A percentile compares a stretch with the other conserved stretches of the same genome.
Evolutionary conservation across 1,139 yeast genomes (phyloP).

Genomic region (Suhomyces yuchorum): DNA sequence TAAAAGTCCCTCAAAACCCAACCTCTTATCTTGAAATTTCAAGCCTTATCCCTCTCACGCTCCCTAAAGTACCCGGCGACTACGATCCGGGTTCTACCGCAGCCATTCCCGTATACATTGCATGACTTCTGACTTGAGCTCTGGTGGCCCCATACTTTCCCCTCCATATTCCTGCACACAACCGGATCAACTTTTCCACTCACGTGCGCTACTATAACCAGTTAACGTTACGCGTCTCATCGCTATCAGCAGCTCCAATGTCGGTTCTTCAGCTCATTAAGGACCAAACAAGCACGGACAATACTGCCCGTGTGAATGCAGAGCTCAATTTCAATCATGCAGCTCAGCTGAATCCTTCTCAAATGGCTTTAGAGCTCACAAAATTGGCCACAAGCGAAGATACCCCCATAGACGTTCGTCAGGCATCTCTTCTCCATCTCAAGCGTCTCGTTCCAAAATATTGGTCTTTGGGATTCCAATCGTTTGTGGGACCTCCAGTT

Average conservation of each 20-base stretch:
- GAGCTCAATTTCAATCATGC: slow-evolving; percentile 37
- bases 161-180: too few species aligned
- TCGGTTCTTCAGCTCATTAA: slow-evolving; percentile 24
- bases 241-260: slow-evolving; percentile 4
- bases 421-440: slow-evolving; percentile 69
- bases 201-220: neutral
- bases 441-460: slow-evolving; percentile 69
- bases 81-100: too few species aligned
- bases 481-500: slow-evolving; percentile 71
- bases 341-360: slow-evolving; percentile 35
- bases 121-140: neutral
- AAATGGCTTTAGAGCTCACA: slow-evolving; percentile 32
- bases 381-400: slow-evolving; percentile 26
- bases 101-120: too few species aligned
- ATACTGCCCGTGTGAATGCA: slow-evolving; percentile 34
- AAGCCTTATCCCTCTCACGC: too few species aligned
- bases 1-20: too few species aligned
- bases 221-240: slow-evolving; percentile 5
- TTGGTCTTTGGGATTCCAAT: slow-evolving; percentile 87
- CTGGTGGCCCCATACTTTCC: neutral
- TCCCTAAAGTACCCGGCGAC: too few species aligned
- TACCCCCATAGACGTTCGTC: slow-evolving; percentile 45
- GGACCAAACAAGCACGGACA: slow-evolving; percentile 43
- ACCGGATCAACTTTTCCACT: neutral
- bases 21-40: too few species aligned